Conservation (phyloP, 1,139 yeast genomes). For the Hyphopichia wangnamkhiaoensis region DNA sequence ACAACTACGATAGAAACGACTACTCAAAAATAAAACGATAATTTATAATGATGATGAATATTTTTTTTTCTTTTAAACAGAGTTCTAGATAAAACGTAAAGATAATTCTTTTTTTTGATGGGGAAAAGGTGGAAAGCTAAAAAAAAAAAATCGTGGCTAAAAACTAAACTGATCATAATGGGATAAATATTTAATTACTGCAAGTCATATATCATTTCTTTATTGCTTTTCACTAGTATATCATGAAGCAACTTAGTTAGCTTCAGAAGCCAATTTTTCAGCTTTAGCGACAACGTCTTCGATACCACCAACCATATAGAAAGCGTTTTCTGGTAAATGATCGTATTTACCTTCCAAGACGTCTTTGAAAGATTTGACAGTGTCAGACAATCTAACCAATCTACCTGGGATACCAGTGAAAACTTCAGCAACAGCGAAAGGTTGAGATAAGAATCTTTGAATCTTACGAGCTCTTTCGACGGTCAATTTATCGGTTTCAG, state of each 20-base stretch:
- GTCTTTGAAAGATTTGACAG: constrained; percentile 91
- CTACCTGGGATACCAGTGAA: constrained; percentile 99
- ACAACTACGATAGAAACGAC: too few species aligned
- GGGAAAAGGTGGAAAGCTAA: background rate
- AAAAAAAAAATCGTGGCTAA: constrained; percentile 1
- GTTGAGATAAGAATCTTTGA: constrained; percentile 99
- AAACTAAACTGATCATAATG: constrained; percentile 5
- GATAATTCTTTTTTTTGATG: constrained; percentile 4
- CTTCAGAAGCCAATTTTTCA: constrained; percentile 96
- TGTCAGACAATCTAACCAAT: constrained; percentile 95
- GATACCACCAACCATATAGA: constrained; percentile 99
- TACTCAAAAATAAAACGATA: background rate
- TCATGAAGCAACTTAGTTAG: constrained; percentile 50
- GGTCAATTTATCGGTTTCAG: constrained; percentile 97
- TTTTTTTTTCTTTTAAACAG: constrained; percentile 3
- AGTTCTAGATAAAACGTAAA: constrained; percentile 7
- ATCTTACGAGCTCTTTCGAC: constrained; percentile 99
- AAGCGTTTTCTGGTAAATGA: constrained; percentile 97
- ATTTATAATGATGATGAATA: constrained; percentile 5
- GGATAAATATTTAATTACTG: constrained; percentile 5
- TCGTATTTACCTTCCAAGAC: constrained; percentile 98
- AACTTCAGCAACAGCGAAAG: constrained; percentile 99
- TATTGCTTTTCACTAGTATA: constrained; percentile 2
- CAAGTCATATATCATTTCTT: constrained; percentile 13
- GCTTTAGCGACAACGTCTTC: constrained; percentile 98